Conservation (phyloP, 2,329 filamentous ascomycete species). For the Teratosphaeria zuluensis region DNA sequence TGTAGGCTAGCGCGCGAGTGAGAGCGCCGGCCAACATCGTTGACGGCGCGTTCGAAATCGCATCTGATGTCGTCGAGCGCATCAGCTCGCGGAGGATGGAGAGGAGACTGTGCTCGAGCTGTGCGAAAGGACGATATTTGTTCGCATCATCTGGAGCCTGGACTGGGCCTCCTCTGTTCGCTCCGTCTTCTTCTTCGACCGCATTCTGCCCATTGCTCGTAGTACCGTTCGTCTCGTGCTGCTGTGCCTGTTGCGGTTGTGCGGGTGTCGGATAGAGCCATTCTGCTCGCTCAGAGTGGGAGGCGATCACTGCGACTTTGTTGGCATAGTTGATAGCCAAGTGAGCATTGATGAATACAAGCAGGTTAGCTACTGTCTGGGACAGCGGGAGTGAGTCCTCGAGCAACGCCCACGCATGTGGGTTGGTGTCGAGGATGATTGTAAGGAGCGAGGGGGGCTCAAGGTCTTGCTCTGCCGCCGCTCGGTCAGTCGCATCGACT, state of each 20-base stretch:
- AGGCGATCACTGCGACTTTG: slow-evolving; percentile 82
- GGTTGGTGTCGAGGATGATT: slow-evolving; percentile 92
- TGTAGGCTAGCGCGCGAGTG: slow-evolving; percentile 79
- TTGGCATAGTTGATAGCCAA: slow-evolving; percentile 89
- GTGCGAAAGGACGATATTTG: slow-evolving; percentile 86
- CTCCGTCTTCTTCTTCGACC: slow-evolving; percentile 16
- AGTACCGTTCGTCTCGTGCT: neutral
- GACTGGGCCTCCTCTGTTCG: slow-evolving; percentile 15
- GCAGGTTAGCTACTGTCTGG: slow-evolving; percentile 74
- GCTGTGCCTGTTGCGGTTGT: neutral
- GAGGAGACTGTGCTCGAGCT: slow-evolving; percentile 74
- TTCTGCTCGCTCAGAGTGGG: slow-evolving; percentile 73
- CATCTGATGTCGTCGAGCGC: slow-evolving; percentile 51
- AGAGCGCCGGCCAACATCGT: slow-evolving; percentile 87
- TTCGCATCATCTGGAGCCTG: slow-evolving; percentile 49
- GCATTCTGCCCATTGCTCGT: slow-evolving; percentile 23
- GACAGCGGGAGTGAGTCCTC: slow-evolving; percentile 66
- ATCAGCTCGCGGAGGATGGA: slow-evolving; percentile 66
- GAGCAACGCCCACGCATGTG: slow-evolving; percentile 81
- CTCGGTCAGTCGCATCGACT: slow-evolving; percentile 49
- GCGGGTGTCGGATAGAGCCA: slow-evolving; percentile 72
- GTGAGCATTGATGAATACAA: slow-evolving; percentile 95
- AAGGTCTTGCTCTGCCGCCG: slow-evolving; percentile 22
- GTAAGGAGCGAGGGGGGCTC: slow-evolving; percentile 71
- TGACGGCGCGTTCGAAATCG: slow-evolving; percentile 60